Evolutionary conservation across 176 grass and related monocot genomes (phyloP).

Genomic region (Eleusine coracana): DNA sequence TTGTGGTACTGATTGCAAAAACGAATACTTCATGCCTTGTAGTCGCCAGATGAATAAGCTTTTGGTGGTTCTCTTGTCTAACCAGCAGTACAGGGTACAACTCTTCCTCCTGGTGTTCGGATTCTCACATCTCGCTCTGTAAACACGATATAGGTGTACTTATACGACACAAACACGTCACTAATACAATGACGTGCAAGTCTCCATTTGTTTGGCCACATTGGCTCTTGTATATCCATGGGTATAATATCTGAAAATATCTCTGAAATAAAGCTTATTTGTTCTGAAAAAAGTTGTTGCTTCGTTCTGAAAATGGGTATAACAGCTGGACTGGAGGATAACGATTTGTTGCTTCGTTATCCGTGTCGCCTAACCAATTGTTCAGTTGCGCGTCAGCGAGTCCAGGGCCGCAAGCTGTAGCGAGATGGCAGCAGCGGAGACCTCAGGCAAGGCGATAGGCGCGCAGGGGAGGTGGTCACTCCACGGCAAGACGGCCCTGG

Average conservation of each 20-base stretch:
- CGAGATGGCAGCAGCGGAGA: slow-evolving; percentile 26
- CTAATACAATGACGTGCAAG: background rate
- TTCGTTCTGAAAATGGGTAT: no score
- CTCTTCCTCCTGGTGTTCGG: background rate
- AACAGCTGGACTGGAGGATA: no score
- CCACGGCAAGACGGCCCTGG: slow-evolving; percentile 62
- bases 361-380: background rate
- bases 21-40: background rate
- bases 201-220: background rate
- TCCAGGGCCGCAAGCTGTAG: background rate
- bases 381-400: background rate
- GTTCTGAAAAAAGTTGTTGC: background rate
- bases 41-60: background rate
- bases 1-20: background rate
- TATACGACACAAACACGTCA: background rate
- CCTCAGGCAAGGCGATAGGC: background rate
- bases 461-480: slow-evolving; percentile 61
- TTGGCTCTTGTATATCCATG: background rate
- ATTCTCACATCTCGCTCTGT: background rate
- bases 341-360: background rate
- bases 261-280: background rate
- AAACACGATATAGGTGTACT: background rate
- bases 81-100: background rate
- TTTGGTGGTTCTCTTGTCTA: background rate
- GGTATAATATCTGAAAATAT: background rate